Conservation (phyloP, 2,329 filamentous ascomycete genomes). For the Alternaria infectoria region DNA sequence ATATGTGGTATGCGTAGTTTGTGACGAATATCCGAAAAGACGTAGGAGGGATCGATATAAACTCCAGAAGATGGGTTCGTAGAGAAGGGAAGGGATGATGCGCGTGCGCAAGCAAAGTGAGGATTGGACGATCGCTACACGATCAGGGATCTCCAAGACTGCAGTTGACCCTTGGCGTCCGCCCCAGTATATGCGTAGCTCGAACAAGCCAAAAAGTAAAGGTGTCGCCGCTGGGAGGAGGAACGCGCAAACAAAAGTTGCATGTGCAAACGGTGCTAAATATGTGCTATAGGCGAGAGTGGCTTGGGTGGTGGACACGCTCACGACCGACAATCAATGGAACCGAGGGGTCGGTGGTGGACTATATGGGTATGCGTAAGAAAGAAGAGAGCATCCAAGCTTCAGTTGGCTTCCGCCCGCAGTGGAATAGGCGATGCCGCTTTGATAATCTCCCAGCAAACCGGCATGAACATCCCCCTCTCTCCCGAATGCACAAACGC, state of each 20-base stretch:
- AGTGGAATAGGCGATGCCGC: conserved; percentile 7
- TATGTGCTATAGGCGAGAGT: conserved; percentile 1
- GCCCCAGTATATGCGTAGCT: conserved; percentile 10
- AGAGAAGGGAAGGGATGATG: conserved; percentile 33
- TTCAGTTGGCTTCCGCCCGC: conserved; percentile 3
- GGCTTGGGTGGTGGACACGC: conserved; percentile 2
- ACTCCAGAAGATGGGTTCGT: conserved; percentile 2
- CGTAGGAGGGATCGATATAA: background rate
- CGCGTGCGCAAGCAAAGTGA: conserved; percentile 16
- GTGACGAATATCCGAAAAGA: background rate
- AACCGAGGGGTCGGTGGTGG: conserved; percentile 21
- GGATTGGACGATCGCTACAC: conserved; percentile 27
- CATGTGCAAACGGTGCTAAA: conserved; percentile 1
- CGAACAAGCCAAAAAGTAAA: conserved; percentile 19
- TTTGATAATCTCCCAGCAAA: conserved; percentile 13
- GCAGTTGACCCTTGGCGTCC: conserved; percentile 30
- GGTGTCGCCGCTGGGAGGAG: background rate
- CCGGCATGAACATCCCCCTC: conserved; percentile 12
- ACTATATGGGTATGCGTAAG: conserved; percentile 16
- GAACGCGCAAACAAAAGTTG: conserved; percentile 1
- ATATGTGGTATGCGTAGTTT: background rate
- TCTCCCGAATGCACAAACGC: conserved; percentile 18
- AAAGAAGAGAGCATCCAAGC: conserved; percentile 5
- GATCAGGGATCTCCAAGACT: conserved; percentile 26
- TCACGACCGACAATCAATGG: background rate